Evolutionary conservation across 768 basidiomycete species (phyloP).

Genomic region (Amanita fuliginea): DNA sequence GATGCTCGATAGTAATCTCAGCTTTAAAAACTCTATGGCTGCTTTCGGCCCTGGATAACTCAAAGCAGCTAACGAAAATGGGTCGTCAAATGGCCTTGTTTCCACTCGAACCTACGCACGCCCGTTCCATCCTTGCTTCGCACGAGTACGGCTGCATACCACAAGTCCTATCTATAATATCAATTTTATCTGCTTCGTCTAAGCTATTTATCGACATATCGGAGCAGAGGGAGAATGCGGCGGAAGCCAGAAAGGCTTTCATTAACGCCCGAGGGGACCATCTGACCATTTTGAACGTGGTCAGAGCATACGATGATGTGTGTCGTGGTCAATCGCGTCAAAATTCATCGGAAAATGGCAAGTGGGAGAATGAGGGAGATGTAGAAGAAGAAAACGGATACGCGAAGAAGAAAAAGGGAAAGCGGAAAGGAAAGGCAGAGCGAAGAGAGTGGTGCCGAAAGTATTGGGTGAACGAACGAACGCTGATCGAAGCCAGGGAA

Average conservation of each 20-base stretch:
- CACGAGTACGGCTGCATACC: constrained; percentile 57
- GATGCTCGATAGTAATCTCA: constrained; percentile 33
- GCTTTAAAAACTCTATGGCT: constrained; percentile 67
- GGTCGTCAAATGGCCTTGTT: constrained; percentile 85
- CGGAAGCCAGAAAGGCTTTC: constrained; percentile 68
- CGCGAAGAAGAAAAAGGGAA: background rate
- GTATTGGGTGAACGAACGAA: constrained; percentile 75
- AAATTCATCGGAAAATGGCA: constrained; percentile 21
- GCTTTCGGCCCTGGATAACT: constrained; percentile 66
- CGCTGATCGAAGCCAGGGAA: constrained; percentile 65
- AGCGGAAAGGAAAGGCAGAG: constrained; percentile 1
- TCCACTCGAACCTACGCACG: constrained; percentile 81
- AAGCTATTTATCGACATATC: constrained; percentile 71
- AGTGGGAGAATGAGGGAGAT: constrained; percentile 24
- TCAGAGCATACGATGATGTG: constrained; percentile 73
- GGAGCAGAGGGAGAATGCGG: constrained; percentile 63
- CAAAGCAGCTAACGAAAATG: constrained; percentile 52
- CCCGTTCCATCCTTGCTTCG: constrained; percentile 74
- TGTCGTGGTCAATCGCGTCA: background rate
- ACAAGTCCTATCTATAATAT: constrained; percentile 79
- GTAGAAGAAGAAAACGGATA: background rate
- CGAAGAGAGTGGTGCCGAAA: constrained; percentile 60
- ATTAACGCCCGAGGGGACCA: constrained; percentile 84
- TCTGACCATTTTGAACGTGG: constrained; percentile 77
- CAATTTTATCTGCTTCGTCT: constrained; percentile 72